Percentiles rank a stretch among this genome's conserved stretches.
phyloP scores from a whole-genome alignment of 441 rosid genomes.

The Daphne laureola region DNA sequence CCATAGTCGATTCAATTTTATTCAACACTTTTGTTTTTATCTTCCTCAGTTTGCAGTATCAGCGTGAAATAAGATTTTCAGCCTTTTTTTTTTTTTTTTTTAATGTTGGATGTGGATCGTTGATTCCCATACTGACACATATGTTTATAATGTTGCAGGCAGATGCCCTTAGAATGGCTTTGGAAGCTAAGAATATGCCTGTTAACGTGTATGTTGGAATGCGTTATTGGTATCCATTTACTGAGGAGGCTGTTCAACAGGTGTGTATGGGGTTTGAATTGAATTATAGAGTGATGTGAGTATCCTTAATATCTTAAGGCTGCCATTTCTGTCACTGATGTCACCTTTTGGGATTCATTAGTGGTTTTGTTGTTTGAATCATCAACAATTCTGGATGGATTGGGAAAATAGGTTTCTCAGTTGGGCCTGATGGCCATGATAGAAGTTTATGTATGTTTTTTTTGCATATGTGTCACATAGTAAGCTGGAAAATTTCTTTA shows the following conservation, averaged over 20 bases:
- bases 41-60: neutral
- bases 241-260: constrained; percentile 88
- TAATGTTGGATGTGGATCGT: neutral
- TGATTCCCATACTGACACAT: neutral
- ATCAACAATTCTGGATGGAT: too few species aligned
- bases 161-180: constrained; percentile 52
- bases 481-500: neutral
- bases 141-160: constrained; percentile 33
- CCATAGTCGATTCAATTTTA: too few species aligned
- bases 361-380: too few species aligned
- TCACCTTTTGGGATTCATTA: too few species aligned
- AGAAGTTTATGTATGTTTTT: too few species aligned
- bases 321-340: neutral
- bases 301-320: neutral
- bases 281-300: neutral
- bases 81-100: too few species aligned
- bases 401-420: too few species aligned
- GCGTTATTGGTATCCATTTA: constrained; percentile 92
- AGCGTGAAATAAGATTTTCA: neutral
- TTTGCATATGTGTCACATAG: too few species aligned
- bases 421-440: too few species aligned
- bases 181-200: constrained; percentile 50
- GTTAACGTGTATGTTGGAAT: constrained; percentile 76
- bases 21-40: neutral
- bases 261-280: constrained; percentile 21